A percentile compares a stretch with the other conserved stretches of the same genome.
These are phyloP conservation scores for Hypoxylon sp. DNA, from an alignment of 2,329 filamentous ascomycete genomes.

Conservation along the genomic window DNA sequence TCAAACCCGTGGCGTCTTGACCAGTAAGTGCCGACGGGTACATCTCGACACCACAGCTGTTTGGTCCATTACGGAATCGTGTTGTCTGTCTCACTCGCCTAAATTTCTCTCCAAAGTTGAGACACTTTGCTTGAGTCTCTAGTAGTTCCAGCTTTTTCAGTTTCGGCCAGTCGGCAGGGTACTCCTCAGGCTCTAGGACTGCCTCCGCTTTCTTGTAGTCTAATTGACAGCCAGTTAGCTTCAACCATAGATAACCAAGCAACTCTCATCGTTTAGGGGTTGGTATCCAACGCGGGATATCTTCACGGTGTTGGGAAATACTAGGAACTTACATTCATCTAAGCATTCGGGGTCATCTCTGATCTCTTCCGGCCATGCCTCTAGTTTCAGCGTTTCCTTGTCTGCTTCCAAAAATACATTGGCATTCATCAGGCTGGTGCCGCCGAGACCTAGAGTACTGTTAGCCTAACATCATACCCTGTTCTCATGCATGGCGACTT, in stretches of 20 bases:
- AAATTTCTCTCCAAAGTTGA: conserved; percentile 68
- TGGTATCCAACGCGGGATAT: neutral
- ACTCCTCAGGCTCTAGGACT: conserved; percentile 71
- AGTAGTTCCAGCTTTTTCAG: conserved; percentile 72
- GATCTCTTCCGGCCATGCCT: conserved; percentile 73
- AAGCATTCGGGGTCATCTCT: conserved; percentile 60
- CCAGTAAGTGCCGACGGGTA: conserved; percentile 71
- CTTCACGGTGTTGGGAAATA: neutral
- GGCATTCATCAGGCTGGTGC: conserved; percentile 76
- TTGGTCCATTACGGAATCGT: conserved; percentile 72
- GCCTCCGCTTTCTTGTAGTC: conserved; percentile 70
- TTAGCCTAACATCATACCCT: conserved; percentile 15
- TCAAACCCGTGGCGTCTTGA: conserved; percentile 74
- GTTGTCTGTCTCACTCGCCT: conserved; percentile 73
- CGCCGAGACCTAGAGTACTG: conserved; percentile 68
- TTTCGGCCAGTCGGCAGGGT: conserved; percentile 70
- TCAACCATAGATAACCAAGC: neutral
- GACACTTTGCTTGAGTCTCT: conserved; percentile 67
- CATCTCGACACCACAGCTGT: conserved; percentile 76
- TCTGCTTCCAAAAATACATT: conserved; percentile 76
- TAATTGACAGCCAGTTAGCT: conserved; percentile 48
- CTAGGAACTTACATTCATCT: conserved; percentile 63
- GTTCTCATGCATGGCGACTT: conserved; percentile 41
- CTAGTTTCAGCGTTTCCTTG: conserved; percentile 65
- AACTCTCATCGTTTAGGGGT: neutral